Base-by-base conservation (phyloP, 352 stramenopile genomes). In the Pythium plurisporium region DNA sequence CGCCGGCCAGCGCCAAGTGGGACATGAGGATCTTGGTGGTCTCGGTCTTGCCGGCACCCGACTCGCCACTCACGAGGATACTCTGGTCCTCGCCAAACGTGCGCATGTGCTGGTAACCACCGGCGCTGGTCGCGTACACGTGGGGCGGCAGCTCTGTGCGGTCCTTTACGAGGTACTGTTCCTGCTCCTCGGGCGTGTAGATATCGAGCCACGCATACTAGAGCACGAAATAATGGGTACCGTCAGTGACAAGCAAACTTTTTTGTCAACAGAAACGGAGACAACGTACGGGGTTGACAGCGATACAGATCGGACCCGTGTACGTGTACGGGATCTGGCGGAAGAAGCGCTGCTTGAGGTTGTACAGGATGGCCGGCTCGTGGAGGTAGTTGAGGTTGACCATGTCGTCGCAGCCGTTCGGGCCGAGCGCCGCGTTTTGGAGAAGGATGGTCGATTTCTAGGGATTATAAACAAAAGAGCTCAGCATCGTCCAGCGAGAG, bases 11-110 rank as follows among this genome's bases (percentile, higher is more conserved):
- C 2, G 82, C 85, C 51, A 98, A 72, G 72, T 98, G 97, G 17
- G 86, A 86, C 93, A 99, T 98, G 36, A 98, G 74, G 69, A 98
- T 97, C 73, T 98, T 98, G 30, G 92, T 97, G 8, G 94, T 98
- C 29, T 97, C 93, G 0, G 94, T 98, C 67, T 98, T 98, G 25
- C 95, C 94, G 22, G 94, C 93, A 52, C 95, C 94, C 17, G 73
- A 93, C 72, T 98, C 95, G 37, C 82, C 82, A 54, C 71, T 87
- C 4, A 93, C 80, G 2, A 93, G 63, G 43, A 94, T 91, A 65
- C 73, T 87, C 56, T 94, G 83, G 64, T 94, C 79, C 41, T 92
- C 76, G 25, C 79, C 79, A 42, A 88, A 90, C 30, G 84, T 71
- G 15, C 78, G 80, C 82, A 95, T 93, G 76, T 93, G 80, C 56